These are phyloP conservation scores for Aspergillus sp. DNA, from an alignment of 2,329 filamentous ascomycete genomes.

Conservation along the genomic window DNA sequence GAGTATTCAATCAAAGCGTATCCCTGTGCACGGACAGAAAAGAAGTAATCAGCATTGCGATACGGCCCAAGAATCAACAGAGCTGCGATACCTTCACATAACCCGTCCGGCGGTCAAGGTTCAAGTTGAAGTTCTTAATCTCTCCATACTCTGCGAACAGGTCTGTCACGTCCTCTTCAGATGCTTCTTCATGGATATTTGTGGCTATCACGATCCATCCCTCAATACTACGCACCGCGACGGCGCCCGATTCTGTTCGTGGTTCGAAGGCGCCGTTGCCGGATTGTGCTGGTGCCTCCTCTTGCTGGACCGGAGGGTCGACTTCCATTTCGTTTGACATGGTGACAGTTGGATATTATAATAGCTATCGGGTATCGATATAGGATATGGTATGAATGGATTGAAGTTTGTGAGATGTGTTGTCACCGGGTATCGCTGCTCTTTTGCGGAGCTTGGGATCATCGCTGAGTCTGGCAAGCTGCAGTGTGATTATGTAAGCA, in stretches of 20 bases:
- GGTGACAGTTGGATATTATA: background rate
- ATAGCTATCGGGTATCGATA: background rate
- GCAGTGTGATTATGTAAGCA: constrained; percentile 2
- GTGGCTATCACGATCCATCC: constrained; percentile 64
- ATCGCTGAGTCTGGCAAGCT: background rate
- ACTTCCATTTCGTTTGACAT: constrained; percentile 44
- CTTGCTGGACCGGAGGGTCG: constrained; percentile 32
- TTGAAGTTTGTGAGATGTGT: background rate
- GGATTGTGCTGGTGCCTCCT: constrained; percentile 25
- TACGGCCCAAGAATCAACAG: background rate
- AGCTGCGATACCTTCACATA: constrained; percentile 55
- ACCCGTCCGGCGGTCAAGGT: constrained; percentile 58
- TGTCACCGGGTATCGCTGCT: background rate
- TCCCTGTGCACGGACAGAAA: constrained; percentile 41
- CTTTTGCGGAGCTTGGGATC: background rate
- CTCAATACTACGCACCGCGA: constrained; percentile 61
- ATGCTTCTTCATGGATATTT: constrained; percentile 63
- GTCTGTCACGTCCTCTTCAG: constrained; percentile 60
- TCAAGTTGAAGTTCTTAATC: constrained; percentile 62
- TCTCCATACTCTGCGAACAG: constrained; percentile 61
- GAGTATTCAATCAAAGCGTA: constrained; percentile 62
- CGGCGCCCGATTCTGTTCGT: constrained; percentile 39
- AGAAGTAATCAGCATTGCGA: background rate
- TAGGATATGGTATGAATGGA: background rate
- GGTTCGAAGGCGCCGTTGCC: constrained; percentile 29